Base-by-base conservation (phyloP, 2,329 filamentous ascomycete species). In the Colletotrichum ledebouriae region DNA sequence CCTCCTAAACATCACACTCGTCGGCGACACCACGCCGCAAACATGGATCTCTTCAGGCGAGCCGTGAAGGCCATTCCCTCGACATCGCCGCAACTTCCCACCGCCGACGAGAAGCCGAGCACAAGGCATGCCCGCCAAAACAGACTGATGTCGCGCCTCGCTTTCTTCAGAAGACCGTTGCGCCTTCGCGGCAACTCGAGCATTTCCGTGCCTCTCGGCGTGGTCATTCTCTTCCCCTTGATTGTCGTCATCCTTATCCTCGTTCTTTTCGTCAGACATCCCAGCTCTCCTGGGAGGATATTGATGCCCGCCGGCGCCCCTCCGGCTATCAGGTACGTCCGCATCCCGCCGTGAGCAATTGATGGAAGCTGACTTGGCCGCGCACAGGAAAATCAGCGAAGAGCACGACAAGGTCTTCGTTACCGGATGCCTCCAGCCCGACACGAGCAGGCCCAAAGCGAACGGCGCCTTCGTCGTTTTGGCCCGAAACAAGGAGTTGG, bases 331-430 rank as follows among this genome's bases (percentile, higher is more conserved):
- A 90, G 94, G 94, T 97, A 87, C 68, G 88, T 79, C 56, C 6
- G 6, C 15, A 5, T 46, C 34, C 25, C 42, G 22, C 15, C 20
- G n/a, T 42, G 34, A 13, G 33, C 15, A 25, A 42, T 49, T 13
- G 62, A 33, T 46, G n/a, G 46, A 20, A 11, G n/a, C 59, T 70
- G 44, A 66, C 55, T 2, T 39, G 6, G 44, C 63, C 57, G 66
- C 59, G 42, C 72, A 75, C 76, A 97, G 94, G 74, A 95, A 94
- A 89, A 99, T 99, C 75, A 97, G 92, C 82, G 96, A 98, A 82
- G 93, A 97, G 76, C 89, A 98, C 81, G 96, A 99, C 82, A 97
- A 97, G 81, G 94, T 98, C 59, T 99, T 99, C 76, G 92, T 94
- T 58, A 92, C 90, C 42, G 96, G 96, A 72, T 99, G 96, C 78